Base-by-base conservation (phyloP, 345 rosid genomes). In the Isatis tinctoria region DNA sequence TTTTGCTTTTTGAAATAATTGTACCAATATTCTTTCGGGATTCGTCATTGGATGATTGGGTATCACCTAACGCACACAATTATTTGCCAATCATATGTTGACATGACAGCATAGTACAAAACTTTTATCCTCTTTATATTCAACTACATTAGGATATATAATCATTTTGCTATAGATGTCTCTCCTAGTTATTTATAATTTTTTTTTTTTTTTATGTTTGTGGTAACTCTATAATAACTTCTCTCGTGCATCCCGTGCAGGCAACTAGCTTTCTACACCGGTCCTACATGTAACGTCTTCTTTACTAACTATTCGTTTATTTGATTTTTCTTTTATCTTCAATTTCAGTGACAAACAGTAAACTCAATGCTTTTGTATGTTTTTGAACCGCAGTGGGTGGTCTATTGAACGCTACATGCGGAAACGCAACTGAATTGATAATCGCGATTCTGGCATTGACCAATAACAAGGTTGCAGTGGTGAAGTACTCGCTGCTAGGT, bases 351-450 rank as follows among this genome's bases (percentile, higher is more conserved):
- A 10, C 10, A 24, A 51, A 30, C 20, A 26, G 16, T 35, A 30
- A 61, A 69, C 37, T 62, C 11, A 56, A 0, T 40, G 10, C 1
- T 18, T 16, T 33, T 30, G 65, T 70, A 57, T 17, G 20, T 28
- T 49, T 54, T 49, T 51, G 13, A 68, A 63, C 59, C 54, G 60
- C 88, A 92, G 98, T 95, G 75, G 98, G 99, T 51, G 98, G 99
- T 12, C 79, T 95, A 22, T 39, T 95, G 75, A 95, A 95, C 70
- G 98, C 99, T 73, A 92, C 99, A 4, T 90, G 99, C 77, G 99
- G 99, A 32, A 95, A 95, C 80, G 99, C 97, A 2, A 90, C 99
- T 0, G 99, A 95, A 70, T 75, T 95, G 61, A 96, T 96, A 36
- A 92, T 96, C 69, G 97, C 98, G 22, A 81, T 90, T 49, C 81